These are phyloP conservation scores for Acer saccharum DNA, from an alignment of 345 rosid genomes.

Conservation along the genomic window DNA sequence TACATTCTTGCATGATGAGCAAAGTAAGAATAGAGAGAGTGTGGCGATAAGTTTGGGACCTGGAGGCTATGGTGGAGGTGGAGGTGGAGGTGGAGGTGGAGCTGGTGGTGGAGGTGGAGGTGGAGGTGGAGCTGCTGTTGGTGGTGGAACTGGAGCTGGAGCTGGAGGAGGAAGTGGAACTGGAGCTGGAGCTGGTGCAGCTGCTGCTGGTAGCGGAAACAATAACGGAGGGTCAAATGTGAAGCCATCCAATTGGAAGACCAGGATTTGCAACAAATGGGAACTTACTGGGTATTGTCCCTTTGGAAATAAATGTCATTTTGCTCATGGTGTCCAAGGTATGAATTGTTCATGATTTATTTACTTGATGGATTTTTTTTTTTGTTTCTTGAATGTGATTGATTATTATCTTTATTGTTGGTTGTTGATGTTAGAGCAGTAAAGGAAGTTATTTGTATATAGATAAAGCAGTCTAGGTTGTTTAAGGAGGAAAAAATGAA, in stretches of 20 bases:
- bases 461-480: neutral
- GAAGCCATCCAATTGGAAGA: slow-evolving; percentile 98
- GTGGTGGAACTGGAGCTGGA: neutral
- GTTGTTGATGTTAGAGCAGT: neutral
- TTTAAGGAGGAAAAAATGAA: neutral
- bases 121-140: slow-evolving; percentile 20
- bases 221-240: slow-evolving; percentile 41
- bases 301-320: slow-evolving; percentile 93
- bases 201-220: slow-evolving; percentile 33
- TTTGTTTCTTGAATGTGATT: neutral
- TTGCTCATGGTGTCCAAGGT: slow-evolving; percentile 95
- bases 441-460: slow-evolving; percentile 1
- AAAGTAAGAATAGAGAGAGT: slow-evolving; percentile 91
- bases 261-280: slow-evolving; percentile 97
- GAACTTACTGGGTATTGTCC: slow-evolving; percentile 96
- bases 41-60: slow-evolving; percentile 96
- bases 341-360: slow-evolving; percentile 13
- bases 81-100: slow-evolving; percentile 23
- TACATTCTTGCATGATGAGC: slow-evolving; percentile 89
- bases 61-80: slow-evolving; percentile 71
- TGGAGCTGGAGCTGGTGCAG: slow-evolving; percentile 20
- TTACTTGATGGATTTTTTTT: neutral
- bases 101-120: neutral
- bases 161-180: neutral
- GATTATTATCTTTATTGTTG: slow-evolving; percentile 6